Base-by-base conservation (phyloP, 2,329 filamentous ascomycete genomes). In the Epichloe elymi region DNA sequence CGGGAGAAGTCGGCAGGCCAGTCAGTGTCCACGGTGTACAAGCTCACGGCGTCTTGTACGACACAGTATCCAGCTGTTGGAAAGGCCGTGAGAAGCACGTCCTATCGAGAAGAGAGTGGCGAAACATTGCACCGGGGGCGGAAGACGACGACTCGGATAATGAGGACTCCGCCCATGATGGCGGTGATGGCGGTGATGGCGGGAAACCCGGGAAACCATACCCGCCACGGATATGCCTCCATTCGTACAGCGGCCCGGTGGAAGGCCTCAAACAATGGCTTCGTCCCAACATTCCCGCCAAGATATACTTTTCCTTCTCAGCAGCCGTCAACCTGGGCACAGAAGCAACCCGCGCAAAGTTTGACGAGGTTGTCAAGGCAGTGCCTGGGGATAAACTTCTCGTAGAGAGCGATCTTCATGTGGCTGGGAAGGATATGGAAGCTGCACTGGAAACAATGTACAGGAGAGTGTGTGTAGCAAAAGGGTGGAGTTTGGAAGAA, bases 261-360 rank as follows among this genome's bases (percentile, higher is more conserved):
- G 83, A 93, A 51, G 76, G 83, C 35, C 69, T 96, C 38, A 83
- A 78, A 56, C 88, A 89, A 64, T 97, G 95, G 61, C 69, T 88
- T 46, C 76, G 85, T 56, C 78, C 80, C 1, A 73, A 77, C 1
- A 80, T 93, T 8, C 91, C 91, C 0, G 80, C 82, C 0, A 74
- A 80, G 15, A 75, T 97, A 19, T 98, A 83, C 67, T 90, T 95
- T 59, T 95, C 89, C 1, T 94, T 97, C 63, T 96, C 89, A 2
- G 75, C 76, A 0, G 82, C 81, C 5, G 85, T 98, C 59, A 98
- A 97, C 62, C 78, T 90, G 59, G 74, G 76, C 35, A 71, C 77
- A 17, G 66, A 58, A 58, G 72, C 60, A 62, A 73, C 68, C 55
- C 47, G 57, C 65, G 60, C 61, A 43, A 72, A 71, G 59, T 78